These are phyloP conservation scores for Diaporthe longicolla DNA, from an alignment of 2,329 filamentous ascomycete species.

Conservation along the genomic window DNA sequence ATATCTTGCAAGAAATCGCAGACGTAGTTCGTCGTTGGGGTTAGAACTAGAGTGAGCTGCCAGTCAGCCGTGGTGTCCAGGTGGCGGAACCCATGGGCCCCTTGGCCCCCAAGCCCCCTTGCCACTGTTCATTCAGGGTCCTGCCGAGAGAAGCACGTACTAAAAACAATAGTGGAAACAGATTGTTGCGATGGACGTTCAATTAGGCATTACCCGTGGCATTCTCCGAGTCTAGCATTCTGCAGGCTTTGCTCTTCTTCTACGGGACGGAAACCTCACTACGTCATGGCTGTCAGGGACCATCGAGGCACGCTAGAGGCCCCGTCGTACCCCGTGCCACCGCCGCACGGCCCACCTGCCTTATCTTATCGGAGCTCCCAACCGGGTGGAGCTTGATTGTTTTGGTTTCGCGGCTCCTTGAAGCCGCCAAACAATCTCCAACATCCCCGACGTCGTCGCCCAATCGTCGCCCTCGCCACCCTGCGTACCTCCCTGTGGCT, in stretches of 20 bases:
- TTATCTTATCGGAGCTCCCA: conserved; percentile 1
- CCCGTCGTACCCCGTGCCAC: background rate
- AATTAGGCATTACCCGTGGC: background rate
- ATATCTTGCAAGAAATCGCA: background rate
- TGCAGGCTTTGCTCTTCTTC: too few species aligned
- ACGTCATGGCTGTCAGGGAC: background rate
- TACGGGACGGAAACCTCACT: background rate
- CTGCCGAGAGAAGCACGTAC: too few species aligned
- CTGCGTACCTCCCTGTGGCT: too few species aligned
- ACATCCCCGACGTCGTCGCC: background rate
- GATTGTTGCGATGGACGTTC: too few species aligned
- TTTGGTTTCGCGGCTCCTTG: background rate
- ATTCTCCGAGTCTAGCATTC: too few species aligned
- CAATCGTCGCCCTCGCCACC: too few species aligned
- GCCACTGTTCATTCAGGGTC: background rate
- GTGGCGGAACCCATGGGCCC: background rate
- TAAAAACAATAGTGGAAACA: background rate
- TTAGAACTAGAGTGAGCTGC: background rate
- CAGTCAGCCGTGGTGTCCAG: background rate
- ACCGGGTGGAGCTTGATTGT: background rate
- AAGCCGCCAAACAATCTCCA: background rate
- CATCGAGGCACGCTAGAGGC: background rate
- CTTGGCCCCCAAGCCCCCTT: background rate
- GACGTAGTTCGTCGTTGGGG: background rate
- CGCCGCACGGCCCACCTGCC: background rate